Percentiles rank a stretch among this genome's conserved stretches.
Evolutionary conservation across 805 yeast genomes (phyloP).

Genomic region (Candida mattraensis): DNA sequence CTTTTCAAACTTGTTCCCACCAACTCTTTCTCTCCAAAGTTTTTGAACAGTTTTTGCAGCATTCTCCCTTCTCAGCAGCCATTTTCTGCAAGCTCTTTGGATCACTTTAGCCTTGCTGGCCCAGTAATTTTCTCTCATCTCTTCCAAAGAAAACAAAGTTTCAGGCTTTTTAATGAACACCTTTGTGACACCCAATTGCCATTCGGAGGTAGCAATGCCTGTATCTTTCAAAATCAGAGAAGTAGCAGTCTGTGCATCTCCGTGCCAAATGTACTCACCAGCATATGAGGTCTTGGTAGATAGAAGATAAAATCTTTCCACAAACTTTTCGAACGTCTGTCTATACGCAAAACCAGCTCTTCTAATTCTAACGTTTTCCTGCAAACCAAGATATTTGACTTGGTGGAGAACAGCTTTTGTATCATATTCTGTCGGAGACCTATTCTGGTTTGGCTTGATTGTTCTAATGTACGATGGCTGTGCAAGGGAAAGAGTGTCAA

Average conservation of each 20-base stretch:
- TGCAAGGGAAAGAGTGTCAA: conserved; percentile 85
- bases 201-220: conserved; percentile 76
- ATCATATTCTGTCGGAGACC: conserved; percentile 87
- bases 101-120: conserved; percentile 96
- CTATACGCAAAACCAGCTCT: conserved; percentile 99
- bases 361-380: conserved; percentile 95
- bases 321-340: conserved; percentile 94
- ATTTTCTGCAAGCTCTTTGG: conserved; percentile 95
- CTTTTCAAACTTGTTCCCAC: conserved; percentile 80
- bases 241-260: conserved; percentile 54
- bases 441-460: conserved; percentile 93
- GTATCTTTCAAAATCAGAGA: conserved; percentile 49
- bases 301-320: conserved; percentile 85
- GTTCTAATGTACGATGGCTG: conserved; percentile 96
- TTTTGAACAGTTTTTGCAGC: conserved; percentile 82
- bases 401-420: conserved; percentile 90
- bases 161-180: conserved; percentile 97
- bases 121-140: conserved; percentile 97
- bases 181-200: conserved; percentile 87
- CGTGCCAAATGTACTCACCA: conserved; percentile 61
- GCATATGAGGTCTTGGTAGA: conserved; percentile 94
- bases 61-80: conserved; percentile 75
- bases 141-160: conserved; percentile 91
- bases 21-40: conserved; percentile 76
- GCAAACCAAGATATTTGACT: conserved; percentile 90